Base-by-base conservation (phyloP, 2,329 filamentous ascomycete species). In the Rhynchosporium agropyri region DNA sequence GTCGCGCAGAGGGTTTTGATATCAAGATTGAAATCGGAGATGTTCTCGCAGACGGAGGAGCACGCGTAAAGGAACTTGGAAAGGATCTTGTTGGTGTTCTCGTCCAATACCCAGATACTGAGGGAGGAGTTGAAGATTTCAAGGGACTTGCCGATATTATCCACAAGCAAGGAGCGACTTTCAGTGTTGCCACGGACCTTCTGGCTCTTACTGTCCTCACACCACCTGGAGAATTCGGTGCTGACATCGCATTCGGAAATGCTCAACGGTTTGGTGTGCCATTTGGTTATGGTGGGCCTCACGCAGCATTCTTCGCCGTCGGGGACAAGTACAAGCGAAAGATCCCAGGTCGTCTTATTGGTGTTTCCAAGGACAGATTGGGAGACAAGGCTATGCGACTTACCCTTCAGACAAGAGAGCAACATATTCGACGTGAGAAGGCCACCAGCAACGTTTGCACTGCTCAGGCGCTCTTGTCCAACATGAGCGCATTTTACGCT, bases 391-490 rank as follows among this genome's bases (percentile, higher is more conserved):
- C 93, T 4, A 87, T 96, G 68, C 84, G 94, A 71, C 79, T 97
- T 73, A 90, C 94, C 20, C 80, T 97, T 58, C 94, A 98, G 78
- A 97, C 94, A 9, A 84, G 94, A 71, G 94, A 98, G 79, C 94
- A 98, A 79, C 94, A 98, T 76, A 97, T 98, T 75, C 86, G 94
- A 68, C 86, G 94, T 73, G 94, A 98, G 76, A 97, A 97, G 83
- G 94, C 94, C 1, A 98, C 94, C 1, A 97, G 92, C 80, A 98
- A 98, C 74, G 93, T 97, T 64, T 98, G 94, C 80, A 98, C 94
- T 1, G 93, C 94, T 1, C 94, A 98, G 78, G 94, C 94, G 8
- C 80, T 98, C 31, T 81, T 97, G 58, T 94, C 94, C 43, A 98
- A 98, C 77, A 97, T 97, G 91, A 94, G 87, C 70, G 92, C 93